Percentiles rank a stretch among this genome's conserved stretches.
Evolutionary conservation across 257 asterid species (phyloP).

Genomic region (Solanum ossicruentum): DNA sequence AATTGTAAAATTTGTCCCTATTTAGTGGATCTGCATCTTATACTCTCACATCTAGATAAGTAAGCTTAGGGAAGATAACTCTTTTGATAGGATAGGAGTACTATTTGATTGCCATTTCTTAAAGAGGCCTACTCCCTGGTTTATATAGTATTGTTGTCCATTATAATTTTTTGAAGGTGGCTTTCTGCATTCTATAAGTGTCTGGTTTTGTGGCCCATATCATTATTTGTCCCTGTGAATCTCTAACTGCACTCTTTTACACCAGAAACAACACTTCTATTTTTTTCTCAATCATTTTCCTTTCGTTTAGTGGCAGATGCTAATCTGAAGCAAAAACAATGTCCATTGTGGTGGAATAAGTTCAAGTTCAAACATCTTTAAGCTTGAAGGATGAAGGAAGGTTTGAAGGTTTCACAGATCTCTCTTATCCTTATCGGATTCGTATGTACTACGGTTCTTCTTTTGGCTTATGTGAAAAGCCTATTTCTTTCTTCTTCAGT

Average conservation of each 20-base stretch:
- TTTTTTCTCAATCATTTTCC: not conserved
- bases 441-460: conserved; percentile 59
- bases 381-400: conserved; percentile 72
- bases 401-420: conserved; percentile 63
- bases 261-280: not conserved
- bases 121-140: not conserved
- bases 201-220: not conserved
- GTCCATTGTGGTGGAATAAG: conserved; percentile 12
- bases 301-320: not conserved
- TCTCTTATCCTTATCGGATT: conserved; percentile 72
- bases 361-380: conserved; percentile 9
- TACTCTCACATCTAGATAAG: not conserved
- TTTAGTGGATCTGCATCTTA: not conserved
- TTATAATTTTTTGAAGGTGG: not conserved
- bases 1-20: not conserved
- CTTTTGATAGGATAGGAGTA: not conserved
- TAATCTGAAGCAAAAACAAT: not conserved
- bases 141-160: not conserved
- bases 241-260: not conserved
- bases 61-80: not conserved
- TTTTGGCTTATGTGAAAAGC: conserved; percentile 66
- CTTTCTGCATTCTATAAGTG: not conserved
- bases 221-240: not conserved
- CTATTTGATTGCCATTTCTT: not conserved
- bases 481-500: conserved; percentile 44